phyloP scores from a whole-genome alignment of 2,329 filamentous ascomycete species.

The Trichoderma aggressivum region DNA sequence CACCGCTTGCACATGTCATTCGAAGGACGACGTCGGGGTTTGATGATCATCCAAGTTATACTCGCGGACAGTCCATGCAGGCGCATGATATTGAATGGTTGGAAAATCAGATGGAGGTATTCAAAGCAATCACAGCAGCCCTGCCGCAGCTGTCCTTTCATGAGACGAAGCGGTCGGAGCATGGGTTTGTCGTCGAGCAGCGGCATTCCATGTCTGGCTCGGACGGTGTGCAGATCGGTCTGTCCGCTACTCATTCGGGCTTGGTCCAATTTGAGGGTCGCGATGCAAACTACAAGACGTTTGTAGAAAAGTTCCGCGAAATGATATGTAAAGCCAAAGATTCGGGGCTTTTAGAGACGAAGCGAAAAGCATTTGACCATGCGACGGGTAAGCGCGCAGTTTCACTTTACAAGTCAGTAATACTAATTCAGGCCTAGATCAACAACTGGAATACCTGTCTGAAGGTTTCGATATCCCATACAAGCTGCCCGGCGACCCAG shows the following conservation, averaged over 20 bases:
- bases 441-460: slow-evolving; percentile 22
- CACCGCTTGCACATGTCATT: slow-evolving; percentile 27
- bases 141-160: slow-evolving; percentile 28
- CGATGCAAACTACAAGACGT: slow-evolving; percentile 26
- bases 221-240: slow-evolving; percentile 25
- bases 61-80: background rate
- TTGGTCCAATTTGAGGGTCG: slow-evolving; percentile 27
- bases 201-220: slow-evolving; percentile 26
- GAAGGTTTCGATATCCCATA: slow-evolving; percentile 23
- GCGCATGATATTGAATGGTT: slow-evolving; percentile 26
- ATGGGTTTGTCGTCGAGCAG: slow-evolving; percentile 28
- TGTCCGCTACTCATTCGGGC: slow-evolving; percentile 25
- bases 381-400: slow-evolving; percentile 18
- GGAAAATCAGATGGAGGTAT: slow-evolving; percentile 29
- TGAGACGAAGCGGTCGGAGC: slow-evolving; percentile 26
- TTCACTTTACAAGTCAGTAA: background rate
- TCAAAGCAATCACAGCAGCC: slow-evolving; percentile 26
- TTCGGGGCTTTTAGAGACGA: slow-evolving; percentile 22
- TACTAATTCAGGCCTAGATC: slow-evolving; percentile 16
- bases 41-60: slow-evolving; percentile 1
- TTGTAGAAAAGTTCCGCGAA: slow-evolving; percentile 24
- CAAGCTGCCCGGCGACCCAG: slow-evolving; percentile 20
- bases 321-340: slow-evolving; percentile 22
- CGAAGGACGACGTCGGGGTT: slow-evolving; percentile 25
- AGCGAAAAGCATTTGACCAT: slow-evolving; percentile 23